Evolutionary conservation across 1,284 basidiomycete species (phyloP), one percentile per base, ranked within the genome.

Genomic region (Agaricales sp.): DNA sequence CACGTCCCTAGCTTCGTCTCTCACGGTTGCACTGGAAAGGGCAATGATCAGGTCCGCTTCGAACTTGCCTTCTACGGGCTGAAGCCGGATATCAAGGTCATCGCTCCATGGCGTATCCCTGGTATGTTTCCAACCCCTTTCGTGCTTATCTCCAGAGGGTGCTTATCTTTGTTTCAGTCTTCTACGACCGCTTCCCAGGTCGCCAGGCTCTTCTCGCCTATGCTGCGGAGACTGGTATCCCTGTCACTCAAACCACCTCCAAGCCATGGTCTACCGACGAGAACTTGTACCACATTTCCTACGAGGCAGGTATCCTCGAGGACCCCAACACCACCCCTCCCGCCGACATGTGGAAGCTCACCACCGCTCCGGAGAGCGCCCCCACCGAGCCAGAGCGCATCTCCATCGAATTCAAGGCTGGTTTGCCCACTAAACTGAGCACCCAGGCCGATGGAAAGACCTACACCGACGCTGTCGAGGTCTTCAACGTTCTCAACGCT

Each of bases 201-300:
- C 89, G 95, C 53, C 85, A 90, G 56, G 93, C 91, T 20, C 83
- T 99, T 52, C 84, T 99, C 55, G 78, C 83, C 48, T 99, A 87
- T 61, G 96, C 95, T 41, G 83, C 83, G 19, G 74, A 90, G 63
- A 92, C 94, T 68, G 72, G 80, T 49, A 97, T 99, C 57, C 92
- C 93, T 51, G 94, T 99, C 52, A 78, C 85, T 57, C 95, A 99
- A 72, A 99, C 95, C 51, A 82, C 90, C 41, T 80, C 93, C 53
- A 98, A 99, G 74, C 95, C 96, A 30, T 99, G 96, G 96, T 98
- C 94, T 8, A 99, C 95, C 13, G 92, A 97, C 67, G 96, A 98
- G 73, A 99, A 99, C 73, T 76, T 99, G 50, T 97, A 96, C 85
- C 95, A 99, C 76, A 99, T 98, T 68, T 99, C 94, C 19, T 99